Percentiles rank a stretch among this genome's conserved stretches.
These are phyloP conservation scores for Fennellomyces sp. DNA, from an alignment of 371 early-diverging fungal genomes.

Conservation along the genomic window DNA sequence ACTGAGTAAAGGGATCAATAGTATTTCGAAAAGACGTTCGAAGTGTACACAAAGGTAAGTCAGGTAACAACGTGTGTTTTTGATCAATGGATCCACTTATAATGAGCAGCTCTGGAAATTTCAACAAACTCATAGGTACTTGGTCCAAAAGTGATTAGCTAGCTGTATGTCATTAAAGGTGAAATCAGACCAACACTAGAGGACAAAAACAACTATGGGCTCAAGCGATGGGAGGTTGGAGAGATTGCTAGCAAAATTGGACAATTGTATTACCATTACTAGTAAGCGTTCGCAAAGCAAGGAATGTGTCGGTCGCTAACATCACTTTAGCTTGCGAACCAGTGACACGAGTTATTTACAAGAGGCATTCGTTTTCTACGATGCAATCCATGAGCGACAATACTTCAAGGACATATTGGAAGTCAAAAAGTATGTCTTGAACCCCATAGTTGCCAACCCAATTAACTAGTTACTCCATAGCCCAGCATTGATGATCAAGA, in stretches of 20 bases:
- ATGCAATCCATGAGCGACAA: constrained; percentile 92
- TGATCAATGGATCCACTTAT: background rate
- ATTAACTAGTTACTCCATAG: too few species aligned
- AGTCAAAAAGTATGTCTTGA: constrained; percentile 69
- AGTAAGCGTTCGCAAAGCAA: constrained; percentile 49
- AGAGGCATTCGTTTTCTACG: constrained; percentile 94
- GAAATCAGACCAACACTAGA: constrained; percentile 74
- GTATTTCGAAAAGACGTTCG: constrained; percentile 96
- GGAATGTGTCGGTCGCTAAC: too few species aligned
- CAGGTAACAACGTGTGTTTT: background rate
- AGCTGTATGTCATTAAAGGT: background rate
- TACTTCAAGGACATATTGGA: constrained; percentile 94
- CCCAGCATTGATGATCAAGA: constrained; percentile 91
- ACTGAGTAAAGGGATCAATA: constrained; percentile 11
- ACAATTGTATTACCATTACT: constrained; percentile 89
- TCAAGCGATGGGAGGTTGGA: constrained; percentile 97
- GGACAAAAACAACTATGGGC: constrained; percentile 84
- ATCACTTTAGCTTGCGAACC: constrained; percentile 71
- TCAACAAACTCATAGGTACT: constrained; percentile 87
- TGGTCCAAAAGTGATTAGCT: background rate
- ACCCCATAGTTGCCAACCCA: too few species aligned
- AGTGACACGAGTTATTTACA: constrained; percentile 94
- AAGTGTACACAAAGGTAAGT: constrained; percentile 88
- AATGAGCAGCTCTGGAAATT: constrained; percentile 86
- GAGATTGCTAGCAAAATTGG: constrained; percentile 98